A percentile compares a stretch with the other conserved stretches of the same genome.
Conservation (phyloP, 1,284 basidiomycete genomes). For the Cerrena zonata region DNA sequence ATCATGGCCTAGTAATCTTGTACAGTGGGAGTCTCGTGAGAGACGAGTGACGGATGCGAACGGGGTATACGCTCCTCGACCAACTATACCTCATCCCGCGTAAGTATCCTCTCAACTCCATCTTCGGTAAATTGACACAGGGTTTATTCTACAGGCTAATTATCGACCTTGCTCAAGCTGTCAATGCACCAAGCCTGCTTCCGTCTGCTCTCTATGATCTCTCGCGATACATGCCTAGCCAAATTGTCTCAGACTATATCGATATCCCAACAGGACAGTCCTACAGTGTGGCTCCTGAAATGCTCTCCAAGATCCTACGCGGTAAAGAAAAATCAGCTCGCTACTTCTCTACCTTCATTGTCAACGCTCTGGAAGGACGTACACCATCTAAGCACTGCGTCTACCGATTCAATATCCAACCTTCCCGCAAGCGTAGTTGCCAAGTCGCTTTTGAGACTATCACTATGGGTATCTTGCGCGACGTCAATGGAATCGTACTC, state of each 20-base stretch:
- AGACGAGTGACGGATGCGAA: conserved; percentile 39
- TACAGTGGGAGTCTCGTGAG: conserved; percentile 61
- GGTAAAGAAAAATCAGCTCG: conserved; percentile 66
- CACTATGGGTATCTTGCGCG: conserved; percentile 64
- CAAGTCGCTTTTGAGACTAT: conserved; percentile 65
- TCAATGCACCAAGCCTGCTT: conserved; percentile 32
- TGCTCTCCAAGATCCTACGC: conserved; percentile 53
- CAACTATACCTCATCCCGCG: conserved; percentile 60
- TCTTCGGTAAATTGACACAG: conserved; percentile 26
- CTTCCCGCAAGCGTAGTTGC: conserved; percentile 45
- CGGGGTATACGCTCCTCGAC: conserved; percentile 52
- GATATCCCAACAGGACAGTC: conserved; percentile 20
- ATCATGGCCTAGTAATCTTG: conserved; percentile 53
- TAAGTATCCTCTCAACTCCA: conserved; percentile 28
- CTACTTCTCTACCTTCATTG: conserved; percentile 69
- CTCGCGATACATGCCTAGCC: conserved; percentile 42
- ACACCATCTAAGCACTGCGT: conserved; percentile 44
- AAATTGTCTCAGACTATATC: conserved; percentile 32
- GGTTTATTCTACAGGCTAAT: conserved; percentile 31
- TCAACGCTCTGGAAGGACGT: conserved; percentile 62
- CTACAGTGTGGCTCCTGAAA: conserved; percentile 40
- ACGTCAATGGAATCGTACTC: conserved; percentile 61
- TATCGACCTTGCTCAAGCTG: conserved; percentile 40
- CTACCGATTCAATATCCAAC: conserved; percentile 40
- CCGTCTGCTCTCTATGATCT: conserved; percentile 50